Conservation (phyloP, 495 filamentous ascomycete species). For the Pyronema domesticum region DNA sequence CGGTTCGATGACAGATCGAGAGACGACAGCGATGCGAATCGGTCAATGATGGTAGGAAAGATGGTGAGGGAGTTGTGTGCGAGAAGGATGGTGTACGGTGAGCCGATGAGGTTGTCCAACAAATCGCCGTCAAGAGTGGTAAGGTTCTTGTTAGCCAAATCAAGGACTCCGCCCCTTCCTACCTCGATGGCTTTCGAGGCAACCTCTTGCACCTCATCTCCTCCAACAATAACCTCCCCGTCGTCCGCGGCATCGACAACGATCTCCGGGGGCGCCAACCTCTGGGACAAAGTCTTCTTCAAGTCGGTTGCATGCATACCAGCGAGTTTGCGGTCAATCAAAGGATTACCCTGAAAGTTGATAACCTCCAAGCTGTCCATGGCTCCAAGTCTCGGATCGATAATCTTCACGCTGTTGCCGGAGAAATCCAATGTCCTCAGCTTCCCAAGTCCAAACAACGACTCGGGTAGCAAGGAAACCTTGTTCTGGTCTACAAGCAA, state of each 20-base stretch:
- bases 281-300: constrained; percentile 53
- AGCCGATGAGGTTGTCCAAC: constrained; percentile 29
- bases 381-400: constrained; percentile 59
- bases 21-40: constrained; percentile 49
- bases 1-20: constrained; percentile 71
- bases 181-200: constrained; percentile 15
- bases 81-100: constrained; percentile 42
- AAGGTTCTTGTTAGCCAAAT: constrained; percentile 48
- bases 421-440: constrained; percentile 64
- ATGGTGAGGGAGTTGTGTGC: constrained; percentile 55
- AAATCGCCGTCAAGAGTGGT: constrained; percentile 31
- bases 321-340: constrained; percentile 69
- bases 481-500: constrained; percentile 66
- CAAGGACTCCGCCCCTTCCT: constrained; percentile 46
- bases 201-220: constrained; percentile 77
- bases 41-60: constrained; percentile 49
- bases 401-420: constrained; percentile 55
- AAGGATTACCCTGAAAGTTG: constrained; percentile 64
- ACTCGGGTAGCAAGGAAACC: constrained; percentile 52
- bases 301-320: constrained; percentile 63
- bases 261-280: constrained; percentile 41
- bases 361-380: constrained; percentile 64
- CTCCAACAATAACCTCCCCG: constrained; percentile 57
- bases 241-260: constrained; percentile 83
- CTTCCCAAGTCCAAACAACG: constrained; percentile 46